These are phyloP conservation scores for Aspergillus taichungensis DNA, from an alignment of 495 filamentous ascomycete species.

Conservation along the genomic window DNA sequence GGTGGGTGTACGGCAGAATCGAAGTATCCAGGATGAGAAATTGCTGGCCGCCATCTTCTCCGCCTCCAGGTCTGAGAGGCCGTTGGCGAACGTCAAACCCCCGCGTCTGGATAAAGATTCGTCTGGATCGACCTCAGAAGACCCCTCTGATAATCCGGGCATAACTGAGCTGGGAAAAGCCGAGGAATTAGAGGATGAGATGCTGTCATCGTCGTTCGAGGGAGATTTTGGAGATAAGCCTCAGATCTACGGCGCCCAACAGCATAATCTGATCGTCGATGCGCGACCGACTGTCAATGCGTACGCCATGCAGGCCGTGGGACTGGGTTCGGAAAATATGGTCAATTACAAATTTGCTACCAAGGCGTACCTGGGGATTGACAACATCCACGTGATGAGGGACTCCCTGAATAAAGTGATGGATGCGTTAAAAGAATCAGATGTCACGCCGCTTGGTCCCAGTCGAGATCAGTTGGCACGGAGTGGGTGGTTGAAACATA, in stretches of 20 bases:
- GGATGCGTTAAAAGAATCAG: constrained; percentile 85
- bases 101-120: constrained; percentile 43
- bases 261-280: constrained; percentile 93
- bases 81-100: constrained; percentile 35
- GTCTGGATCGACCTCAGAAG: constrained; percentile 48
- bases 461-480: constrained; percentile 73
- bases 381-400: constrained; percentile 98
- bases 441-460: constrained; percentile 75
- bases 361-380: constrained; percentile 93
- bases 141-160: constrained; percentile 31
- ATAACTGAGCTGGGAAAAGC: constrained; percentile 41
- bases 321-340: constrained; percentile 95
- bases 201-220: constrained; percentile 43
- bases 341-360: constrained; percentile 90
- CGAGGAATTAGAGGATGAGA: constrained; percentile 66
- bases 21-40: constrained; percentile 93
- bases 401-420: constrained; percentile 83
- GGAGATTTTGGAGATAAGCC: constrained; percentile 34
- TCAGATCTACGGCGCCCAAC: constrained; percentile 85
- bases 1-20: constrained; percentile 76
- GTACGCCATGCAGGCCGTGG: constrained; percentile 88
- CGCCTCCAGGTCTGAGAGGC: constrained; percentile 48
- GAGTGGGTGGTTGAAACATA: constrained; percentile 90
- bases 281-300: constrained; percentile 94
- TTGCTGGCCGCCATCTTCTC: constrained; percentile 88